Base-by-base conservation (phyloP, 495 filamentous ascomycete genomes). In the Penicillium simplicissimum region DNA sequence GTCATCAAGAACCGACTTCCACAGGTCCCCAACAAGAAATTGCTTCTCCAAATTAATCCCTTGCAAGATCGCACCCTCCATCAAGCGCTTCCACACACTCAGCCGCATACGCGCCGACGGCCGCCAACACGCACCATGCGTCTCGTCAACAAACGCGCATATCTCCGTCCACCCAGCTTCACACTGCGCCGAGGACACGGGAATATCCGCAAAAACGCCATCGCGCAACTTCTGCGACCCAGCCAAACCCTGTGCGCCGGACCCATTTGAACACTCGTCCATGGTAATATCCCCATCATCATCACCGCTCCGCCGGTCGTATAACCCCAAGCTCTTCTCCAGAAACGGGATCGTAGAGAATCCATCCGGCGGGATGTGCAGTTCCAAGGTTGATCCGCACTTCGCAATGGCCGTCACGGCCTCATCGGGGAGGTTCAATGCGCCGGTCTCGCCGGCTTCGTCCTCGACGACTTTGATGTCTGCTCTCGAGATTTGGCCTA, bases 301-400 rank as follows among this genome's bases (percentile, higher is more conserved):
- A 15, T 69, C 67, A 4, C 57, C 61, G 40, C 38, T 60, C 19
- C 64, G 69, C 19, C 53, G 59, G 36, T 71, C 76, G 62, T 69
- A 82, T 31, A 79, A 56, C 6, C 65, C 65, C 55, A 82, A 52
- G n/a, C 54, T 64, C 51, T 69, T 67, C 55, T 71, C 69, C 23
- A 83, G 38, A 38, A 78, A 74, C 8, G 67, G 63, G 5, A 67
- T 43, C 1, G 71, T 76, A 4, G 76, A 71, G 57, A 76, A 75
- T 2, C 72, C 78, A 11, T 64, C 74, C 8, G 62, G 48, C 0
- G 76, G 72, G 4, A 54, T 63, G 43, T 76, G 68, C 31, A 91
- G 72, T 72, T 95, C 92, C 14, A 96, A 81, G 8, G 89, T 94
- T 48, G 90, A 87, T 40, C 84, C 81, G 63, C 89, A 86, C 36